Conservation (phyloP, 2,329 filamentous ascomycete genomes). For the Talaromyces sp. region DNA sequence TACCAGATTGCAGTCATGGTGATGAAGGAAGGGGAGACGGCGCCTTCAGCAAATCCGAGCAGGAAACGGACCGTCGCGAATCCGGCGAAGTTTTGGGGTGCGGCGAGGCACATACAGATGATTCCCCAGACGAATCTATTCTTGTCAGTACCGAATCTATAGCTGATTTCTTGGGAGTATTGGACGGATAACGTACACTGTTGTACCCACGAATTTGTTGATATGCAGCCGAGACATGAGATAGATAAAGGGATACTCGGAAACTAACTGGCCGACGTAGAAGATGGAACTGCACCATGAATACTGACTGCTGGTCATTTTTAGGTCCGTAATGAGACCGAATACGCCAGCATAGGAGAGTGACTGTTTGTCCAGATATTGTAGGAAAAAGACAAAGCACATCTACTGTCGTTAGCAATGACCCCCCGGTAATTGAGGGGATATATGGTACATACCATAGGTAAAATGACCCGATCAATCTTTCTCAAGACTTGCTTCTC, state of each 20-base stretch:
- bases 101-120: slow-evolving; percentile 48
- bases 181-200: slow-evolving; percentile 37
- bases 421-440: neutral
- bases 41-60: slow-evolving; percentile 48
- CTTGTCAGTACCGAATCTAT: neutral
- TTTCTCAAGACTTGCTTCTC: slow-evolving; percentile 25
- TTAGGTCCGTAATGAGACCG: slow-evolving; percentile 49
- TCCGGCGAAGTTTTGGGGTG: slow-evolving; percentile 41
- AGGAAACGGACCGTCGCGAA: slow-evolving; percentile 45
- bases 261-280: slow-evolving; percentile 45
- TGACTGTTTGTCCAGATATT: slow-evolving; percentile 43
- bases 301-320: slow-evolving; percentile 48
- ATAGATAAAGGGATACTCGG: slow-evolving; percentile 53
- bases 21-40: slow-evolving; percentile 48
- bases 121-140: slow-evolving; percentile 45
- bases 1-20: slow-evolving; percentile 49
- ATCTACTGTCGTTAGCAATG: slow-evolving; percentile 28
- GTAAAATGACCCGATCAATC: slow-evolving; percentile 28
- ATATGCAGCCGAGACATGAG: slow-evolving; percentile 52
- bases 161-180: neutral
- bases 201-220: slow-evolving; percentile 52
- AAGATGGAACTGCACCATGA: slow-evolving; percentile 47
- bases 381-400: slow-evolving; percentile 46
- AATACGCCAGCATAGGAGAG: slow-evolving; percentile 49
- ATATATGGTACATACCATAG: slow-evolving; percentile 22